A percentile compares a stretch with the other conserved stretches of the same genome.
phyloP scores from a whole-genome alignment of 2,329 filamentous ascomycete genomes.

The Colletotrichum sp. region DNA sequence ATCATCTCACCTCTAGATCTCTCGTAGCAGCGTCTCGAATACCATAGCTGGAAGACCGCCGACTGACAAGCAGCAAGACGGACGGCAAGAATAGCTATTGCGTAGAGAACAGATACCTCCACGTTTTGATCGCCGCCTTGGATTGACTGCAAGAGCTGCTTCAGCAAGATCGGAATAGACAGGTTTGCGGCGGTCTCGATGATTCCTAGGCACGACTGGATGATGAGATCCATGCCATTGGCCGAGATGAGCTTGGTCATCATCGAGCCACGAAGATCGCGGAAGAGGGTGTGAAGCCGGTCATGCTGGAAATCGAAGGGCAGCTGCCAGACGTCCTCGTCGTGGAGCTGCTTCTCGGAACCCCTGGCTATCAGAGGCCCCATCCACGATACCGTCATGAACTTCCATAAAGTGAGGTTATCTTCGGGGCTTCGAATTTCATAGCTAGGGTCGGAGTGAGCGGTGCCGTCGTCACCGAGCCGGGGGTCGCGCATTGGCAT shows the following conservation, averaged over 20 bases:
- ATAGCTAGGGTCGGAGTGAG: conserved; percentile 60
- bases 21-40: conserved; percentile 82
- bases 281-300: conserved; percentile 75
- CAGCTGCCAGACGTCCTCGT: conserved; percentile 82
- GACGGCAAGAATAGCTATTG: conserved; percentile 63
- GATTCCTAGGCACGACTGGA: conserved; percentile 68
- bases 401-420: conserved; percentile 79
- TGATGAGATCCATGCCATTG: conserved; percentile 79
- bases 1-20: conserved; percentile 84
- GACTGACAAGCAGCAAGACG: conserved; percentile 69
- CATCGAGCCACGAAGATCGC: conserved; percentile 74
- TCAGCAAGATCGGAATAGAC: conserved; percentile 71
- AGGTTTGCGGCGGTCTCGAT: conserved; percentile 63
- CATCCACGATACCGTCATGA: conserved; percentile 87
- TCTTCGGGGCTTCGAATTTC: conserved; percentile 78
- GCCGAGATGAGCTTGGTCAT: conserved; percentile 72
- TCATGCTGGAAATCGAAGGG: conserved; percentile 83
- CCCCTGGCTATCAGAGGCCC: conserved; percentile 72
- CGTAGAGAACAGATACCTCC: conserved; percentile 68
- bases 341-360: conserved; percentile 68
- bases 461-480: conserved; percentile 61
- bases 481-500: conserved; percentile 74
- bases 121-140: conserved; percentile 53
- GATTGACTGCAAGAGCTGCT: conserved; percentile 73
- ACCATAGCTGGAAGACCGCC: conserved; percentile 77